Conservation (phyloP, 1,139 yeast species). For the Wickerhamomyces sp. region DNA sequence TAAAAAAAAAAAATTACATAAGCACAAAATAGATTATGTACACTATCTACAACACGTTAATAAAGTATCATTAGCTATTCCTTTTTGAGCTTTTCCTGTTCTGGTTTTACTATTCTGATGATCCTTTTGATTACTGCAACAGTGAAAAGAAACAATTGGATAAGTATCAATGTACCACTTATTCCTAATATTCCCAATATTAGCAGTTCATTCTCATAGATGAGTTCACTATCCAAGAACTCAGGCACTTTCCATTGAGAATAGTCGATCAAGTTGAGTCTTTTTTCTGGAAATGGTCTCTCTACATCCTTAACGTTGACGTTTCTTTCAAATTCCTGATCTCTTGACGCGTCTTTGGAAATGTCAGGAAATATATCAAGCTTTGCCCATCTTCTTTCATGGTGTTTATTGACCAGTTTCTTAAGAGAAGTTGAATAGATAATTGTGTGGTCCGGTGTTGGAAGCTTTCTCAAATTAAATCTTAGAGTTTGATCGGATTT, state of each 20-base stretch:
- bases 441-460: conserved; percentile 60
- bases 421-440: conserved; percentile 39
- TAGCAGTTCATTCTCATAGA: conserved; percentile 21
- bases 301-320: conserved; percentile 35
- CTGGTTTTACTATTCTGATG: background rate
- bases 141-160: background rate
- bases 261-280: conserved; percentile 24
- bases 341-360: conserved; percentile 32
- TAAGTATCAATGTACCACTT: conserved; percentile 3
- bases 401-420: conserved; percentile 10
- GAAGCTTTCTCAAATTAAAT: conserved; percentile 54
- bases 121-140: background rate
- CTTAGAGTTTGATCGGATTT: conserved; percentile 39
- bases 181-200: conserved; percentile 15
- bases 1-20: no score
- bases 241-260: conserved; percentile 11
- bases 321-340: conserved; percentile 53
- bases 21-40: no score
- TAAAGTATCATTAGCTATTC: no score
- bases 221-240: conserved; percentile 19
- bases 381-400: conserved; percentile 19
- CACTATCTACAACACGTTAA: no score
- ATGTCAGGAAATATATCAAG: conserved; percentile 29
- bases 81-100: no score
- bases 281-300: conserved; percentile 26